Evolutionary conservation across 495 filamentous ascomycete species (phyloP).

Genomic region (Neurospora sp.): DNA sequence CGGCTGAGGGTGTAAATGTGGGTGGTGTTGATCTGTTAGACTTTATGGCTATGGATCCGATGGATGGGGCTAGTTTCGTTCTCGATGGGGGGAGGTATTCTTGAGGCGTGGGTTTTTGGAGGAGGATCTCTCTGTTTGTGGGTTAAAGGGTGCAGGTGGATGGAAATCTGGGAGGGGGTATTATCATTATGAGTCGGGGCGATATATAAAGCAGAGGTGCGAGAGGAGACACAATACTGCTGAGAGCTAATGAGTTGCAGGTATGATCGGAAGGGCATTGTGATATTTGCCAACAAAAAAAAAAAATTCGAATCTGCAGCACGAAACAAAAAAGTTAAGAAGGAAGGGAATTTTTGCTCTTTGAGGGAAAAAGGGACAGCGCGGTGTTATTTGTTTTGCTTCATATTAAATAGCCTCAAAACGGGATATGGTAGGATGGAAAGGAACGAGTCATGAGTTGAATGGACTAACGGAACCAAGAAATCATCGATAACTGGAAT

Average conservation of each 20-base stretch:
- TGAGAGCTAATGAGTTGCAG: background rate
- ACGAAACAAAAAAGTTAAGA: background rate
- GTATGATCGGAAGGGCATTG: background rate
- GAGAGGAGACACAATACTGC: background rate
- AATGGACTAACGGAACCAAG: background rate
- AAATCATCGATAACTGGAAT: background rate
- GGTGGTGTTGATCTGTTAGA: conserved; percentile 47
- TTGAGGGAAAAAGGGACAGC: background rate
- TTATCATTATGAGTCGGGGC: background rate
- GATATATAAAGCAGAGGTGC: background rate
- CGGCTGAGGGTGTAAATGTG: conserved; percentile 48
- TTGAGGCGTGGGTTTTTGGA: background rate
- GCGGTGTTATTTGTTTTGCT: background rate
- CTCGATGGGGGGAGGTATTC: conserved; percentile 22
- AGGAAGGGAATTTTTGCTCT: background rate
- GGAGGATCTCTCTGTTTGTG: too few relatives aligned
- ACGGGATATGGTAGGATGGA: background rate
- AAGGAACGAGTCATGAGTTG: background rate
- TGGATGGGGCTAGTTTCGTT: conserved; percentile 18
- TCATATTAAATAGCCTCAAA: background rate
- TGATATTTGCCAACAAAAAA: background rate
- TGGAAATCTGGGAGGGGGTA: background rate
- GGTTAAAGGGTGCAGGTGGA: too few relatives aligned
- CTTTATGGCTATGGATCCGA: conserved; percentile 46
- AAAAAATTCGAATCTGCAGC: background rate